These are phyloP conservation scores for Sonneratia caseolaris DNA, from an alignment of 345 rosid genomes.

Conservation along the genomic window DNA sequence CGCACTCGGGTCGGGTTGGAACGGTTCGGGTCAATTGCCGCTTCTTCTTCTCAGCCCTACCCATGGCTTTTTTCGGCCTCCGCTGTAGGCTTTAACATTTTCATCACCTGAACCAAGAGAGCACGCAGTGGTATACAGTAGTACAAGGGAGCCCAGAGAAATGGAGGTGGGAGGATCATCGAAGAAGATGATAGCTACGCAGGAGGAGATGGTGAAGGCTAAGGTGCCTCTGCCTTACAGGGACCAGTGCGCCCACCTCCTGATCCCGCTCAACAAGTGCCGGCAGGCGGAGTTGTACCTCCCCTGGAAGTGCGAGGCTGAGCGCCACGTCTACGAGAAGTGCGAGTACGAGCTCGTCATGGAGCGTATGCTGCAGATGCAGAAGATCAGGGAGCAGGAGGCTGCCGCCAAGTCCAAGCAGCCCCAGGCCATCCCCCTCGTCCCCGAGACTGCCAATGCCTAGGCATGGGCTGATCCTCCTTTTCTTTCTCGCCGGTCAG, in stretches of 20 bases:
- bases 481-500: constrained; percentile 7
- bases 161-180: constrained; percentile 89
- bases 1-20: too few species aligned
- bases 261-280: constrained; percentile 95
- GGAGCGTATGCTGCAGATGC: constrained; percentile 98
- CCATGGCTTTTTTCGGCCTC: too few species aligned
- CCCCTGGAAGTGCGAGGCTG: constrained; percentile 96
- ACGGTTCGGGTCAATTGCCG: too few species aligned
- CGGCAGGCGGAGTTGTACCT: constrained; percentile 88
- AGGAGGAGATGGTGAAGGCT: constrained; percentile 79
- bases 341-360: constrained; percentile 97
- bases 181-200: constrained; percentile 97
- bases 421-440: constrained; percentile 51
- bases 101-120: neutral
- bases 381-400: constrained; percentile 86
- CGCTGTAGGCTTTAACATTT: too few species aligned
- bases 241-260: constrained; percentile 92
- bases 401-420: constrained; percentile 33
- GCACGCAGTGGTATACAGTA: neutral
- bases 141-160: neutral
- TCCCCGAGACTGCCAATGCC: constrained; percentile 81
- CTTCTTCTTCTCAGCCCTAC: too few species aligned
- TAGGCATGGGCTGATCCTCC: constrained; percentile 14
- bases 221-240: constrained; percentile 72
- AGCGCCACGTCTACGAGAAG: constrained; percentile 92